Conservation (phyloP, 768 basidiomycete genomes). For the Boletellus ananiceps region DNA sequence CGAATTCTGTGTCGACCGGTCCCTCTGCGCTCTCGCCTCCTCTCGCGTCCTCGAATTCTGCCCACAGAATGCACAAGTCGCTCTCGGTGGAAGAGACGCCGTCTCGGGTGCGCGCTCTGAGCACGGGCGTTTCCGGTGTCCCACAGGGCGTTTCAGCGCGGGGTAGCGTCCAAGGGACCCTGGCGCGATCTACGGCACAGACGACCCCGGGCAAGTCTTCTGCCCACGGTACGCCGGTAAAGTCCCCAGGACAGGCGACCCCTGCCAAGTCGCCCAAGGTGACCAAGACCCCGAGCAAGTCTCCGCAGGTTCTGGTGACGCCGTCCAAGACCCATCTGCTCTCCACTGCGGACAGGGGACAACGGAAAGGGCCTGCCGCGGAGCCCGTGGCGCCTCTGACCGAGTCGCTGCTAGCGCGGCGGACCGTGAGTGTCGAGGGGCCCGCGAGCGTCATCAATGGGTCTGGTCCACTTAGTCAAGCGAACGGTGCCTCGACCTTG, state of each 20-base stretch:
- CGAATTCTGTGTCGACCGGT: conserved; percentile 25
- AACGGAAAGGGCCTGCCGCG: conserved; percentile 18
- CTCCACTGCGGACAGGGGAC: conserved; percentile 13
- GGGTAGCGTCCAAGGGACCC: conserved; percentile 12
- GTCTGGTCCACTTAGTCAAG: conserved; percentile 17
- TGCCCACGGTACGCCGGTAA: conserved; percentile 16
- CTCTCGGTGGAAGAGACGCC: conserved; percentile 22
- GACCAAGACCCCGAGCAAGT: conserved; percentile 19
- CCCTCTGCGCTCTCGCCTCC: conserved; percentile 27
- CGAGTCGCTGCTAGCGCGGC: conserved; percentile 15
- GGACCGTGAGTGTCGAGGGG: conserved; percentile 9
- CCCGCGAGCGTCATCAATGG: conserved; percentile 19
- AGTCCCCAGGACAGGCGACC: conserved; percentile 16
- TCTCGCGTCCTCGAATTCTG: conserved; percentile 39
- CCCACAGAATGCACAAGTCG: conserved; percentile 25
- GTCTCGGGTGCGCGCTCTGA: conserved; percentile 17
- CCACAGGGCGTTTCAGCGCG: conserved; percentile 18
- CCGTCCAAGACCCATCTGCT: conserved; percentile 15
- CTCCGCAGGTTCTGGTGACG: conserved; percentile 19
- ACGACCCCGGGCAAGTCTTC: conserved; percentile 19
- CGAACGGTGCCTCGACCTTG: conserved; percentile 20
- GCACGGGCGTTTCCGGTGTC: conserved; percentile 6
- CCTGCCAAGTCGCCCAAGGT: conserved; percentile 24
- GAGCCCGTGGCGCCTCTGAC: conserved; percentile 16
- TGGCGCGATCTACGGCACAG: conserved; percentile 12